These are phyloP conservation scores for Lactarius tabidus DNA, from an alignment of 768 basidiomycete species.

Conservation along the genomic window DNA sequence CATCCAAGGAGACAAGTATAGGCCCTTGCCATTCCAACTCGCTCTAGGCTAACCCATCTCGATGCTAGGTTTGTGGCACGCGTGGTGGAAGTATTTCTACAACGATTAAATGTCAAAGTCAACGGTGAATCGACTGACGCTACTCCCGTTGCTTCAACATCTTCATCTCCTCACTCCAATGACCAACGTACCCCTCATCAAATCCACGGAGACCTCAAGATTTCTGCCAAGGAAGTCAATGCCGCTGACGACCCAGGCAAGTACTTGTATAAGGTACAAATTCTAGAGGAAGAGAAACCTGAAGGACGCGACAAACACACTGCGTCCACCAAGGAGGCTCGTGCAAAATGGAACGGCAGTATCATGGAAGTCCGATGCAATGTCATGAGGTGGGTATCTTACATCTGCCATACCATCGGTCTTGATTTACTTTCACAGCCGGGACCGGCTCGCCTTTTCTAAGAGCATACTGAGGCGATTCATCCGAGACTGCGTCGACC, in stretches of 20 bases:
- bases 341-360: conserved; percentile 66
- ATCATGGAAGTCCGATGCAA: conserved; percentile 79
- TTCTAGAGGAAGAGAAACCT: conserved; percentile 69
- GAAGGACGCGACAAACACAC: conserved; percentile 59
- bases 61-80: conserved; percentile 69
- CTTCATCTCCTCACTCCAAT: conserved; percentile 35
- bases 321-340: conserved; percentile 48
- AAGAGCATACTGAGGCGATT: conserved; percentile 96
- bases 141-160: conserved; percentile 33
- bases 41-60: conserved; percentile 3
- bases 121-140: conserved; percentile 21
- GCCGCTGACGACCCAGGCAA: conserved; percentile 70
- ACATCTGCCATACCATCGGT: conserved; percentile 4
- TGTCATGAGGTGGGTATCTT: conserved; percentile 64
- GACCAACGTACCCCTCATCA: conserved; percentile 55
- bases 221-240: conserved; percentile 65
- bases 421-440: conserved; percentile 44
- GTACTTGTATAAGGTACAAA: conserved; percentile 86
- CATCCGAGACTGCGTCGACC: conserved; percentile 91
- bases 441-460: conserved; percentile 92
- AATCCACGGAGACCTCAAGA: conserved; percentile 75
- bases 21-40: conserved; percentile 30
- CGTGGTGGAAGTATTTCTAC: conserved; percentile 74
- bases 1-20: conserved; percentile 77
- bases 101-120: conserved; percentile 30